Evolutionary conservation across 2,329 filamentous ascomycete genomes (phyloP).

Genomic region (Diaporthe helianthi): DNA sequence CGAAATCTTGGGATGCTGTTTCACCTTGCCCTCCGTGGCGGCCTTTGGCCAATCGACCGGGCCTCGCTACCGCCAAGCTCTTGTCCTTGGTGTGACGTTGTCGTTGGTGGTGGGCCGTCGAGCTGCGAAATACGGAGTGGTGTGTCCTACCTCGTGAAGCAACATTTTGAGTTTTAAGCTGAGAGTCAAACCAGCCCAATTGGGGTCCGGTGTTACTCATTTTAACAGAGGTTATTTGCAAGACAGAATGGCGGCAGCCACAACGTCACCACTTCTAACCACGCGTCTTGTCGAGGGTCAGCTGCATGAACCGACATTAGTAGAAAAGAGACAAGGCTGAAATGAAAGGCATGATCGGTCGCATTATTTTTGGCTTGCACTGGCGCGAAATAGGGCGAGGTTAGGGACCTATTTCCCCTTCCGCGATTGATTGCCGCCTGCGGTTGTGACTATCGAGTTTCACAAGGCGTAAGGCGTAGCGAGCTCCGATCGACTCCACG

Average conservation of each 20-base stretch:
- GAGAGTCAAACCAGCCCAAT: neutral
- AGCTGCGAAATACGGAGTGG: neutral
- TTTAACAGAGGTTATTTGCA: neutral
- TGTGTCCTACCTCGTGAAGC: conserved; percentile 2
- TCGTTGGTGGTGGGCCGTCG: neutral
- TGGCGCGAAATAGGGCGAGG: neutral
- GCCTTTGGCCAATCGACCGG: conserved; percentile 20
- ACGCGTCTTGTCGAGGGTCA: neutral
- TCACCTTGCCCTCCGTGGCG: conserved; percentile 24
- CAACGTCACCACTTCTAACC: neutral
- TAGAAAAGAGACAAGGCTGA: conserved; percentile 16
- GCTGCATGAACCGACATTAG: neutral
- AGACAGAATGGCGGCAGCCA: neutral
- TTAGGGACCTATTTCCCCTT: neutral
- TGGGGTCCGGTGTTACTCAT: neutral
- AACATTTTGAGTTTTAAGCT: conserved; percentile 12
- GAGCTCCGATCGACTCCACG: conserved; percentile 13
- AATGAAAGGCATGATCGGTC: conserved; percentile 3
- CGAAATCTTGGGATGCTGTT: conserved; percentile 24
- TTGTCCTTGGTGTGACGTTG: conserved; percentile 6
- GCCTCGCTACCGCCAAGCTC: conserved; percentile 11
- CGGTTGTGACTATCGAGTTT: conserved; percentile 15
- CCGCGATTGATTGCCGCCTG: conserved; percentile 12
- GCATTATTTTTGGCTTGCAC: conserved; percentile 3
- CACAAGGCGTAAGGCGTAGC: conserved; percentile 19